Base-by-base conservation (phyloP, 2,329 filamentous ascomycete genomes). In the Trichoderma citrinoviride region DNA sequence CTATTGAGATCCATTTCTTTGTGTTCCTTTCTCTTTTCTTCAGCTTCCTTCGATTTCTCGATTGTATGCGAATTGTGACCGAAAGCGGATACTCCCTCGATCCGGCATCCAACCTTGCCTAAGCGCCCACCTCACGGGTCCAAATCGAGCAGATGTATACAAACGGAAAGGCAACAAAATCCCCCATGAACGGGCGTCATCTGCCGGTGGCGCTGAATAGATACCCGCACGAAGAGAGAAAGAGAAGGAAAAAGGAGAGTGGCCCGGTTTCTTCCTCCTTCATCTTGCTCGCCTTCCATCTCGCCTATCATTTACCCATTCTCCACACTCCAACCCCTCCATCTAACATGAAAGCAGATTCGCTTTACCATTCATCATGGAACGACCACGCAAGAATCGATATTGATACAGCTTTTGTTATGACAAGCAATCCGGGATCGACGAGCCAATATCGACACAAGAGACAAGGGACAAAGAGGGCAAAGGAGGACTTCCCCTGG, bases 71-170 rank as follows among this genome's bases (percentile, higher is more conserved):
- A 25, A 21, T 46, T 46, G 49, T 53, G 41, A 37, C 14, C 33
- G 33, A 54, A 62, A 54, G 60, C 60, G 60, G 60, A 49, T 54
- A 62, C 60, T 25, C 7, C 49, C 40, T 54, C 27, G 46, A 62
- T 54, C 33, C 23, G 60, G 49, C 60, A 44, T 54, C 49, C 15
- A 37, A 41, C 46, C 37, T 37, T 50, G 56, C 46, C 27, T 60
- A 60, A 60, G 60, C 60, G 60, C 60, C 60, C 60, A 14, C 49
- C 25, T 46, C 40, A 54, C 33, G 14, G 29, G 49, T 33, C 43
- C 56, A 40, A 60, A 60, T 23, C 43, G 29, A 49, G 46, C 12
- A 44, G 37, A 23, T 23, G 23, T 43, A 41, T 40, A 50, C 41
- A 27, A 25, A 46, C 40, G 7, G 33, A 37, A 14, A 46, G 25